Base-by-base conservation (phyloP, 2,329 filamentous ascomycete species). In the Alternaria novae-zelandiae region DNA sequence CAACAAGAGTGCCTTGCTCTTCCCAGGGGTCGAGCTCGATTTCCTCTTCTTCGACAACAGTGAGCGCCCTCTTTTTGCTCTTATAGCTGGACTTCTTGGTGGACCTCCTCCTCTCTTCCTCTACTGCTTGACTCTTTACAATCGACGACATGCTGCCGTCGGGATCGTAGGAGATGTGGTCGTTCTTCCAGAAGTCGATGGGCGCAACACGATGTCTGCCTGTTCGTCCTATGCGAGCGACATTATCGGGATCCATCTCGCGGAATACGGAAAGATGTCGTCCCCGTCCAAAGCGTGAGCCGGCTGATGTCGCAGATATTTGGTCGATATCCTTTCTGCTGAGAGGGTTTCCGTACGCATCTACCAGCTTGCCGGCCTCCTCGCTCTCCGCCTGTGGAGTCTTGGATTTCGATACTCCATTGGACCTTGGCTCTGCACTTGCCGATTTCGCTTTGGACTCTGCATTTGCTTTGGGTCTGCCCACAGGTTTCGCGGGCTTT, bases 121-220 rank as follows among this genome's bases (percentile, higher is more conserved):
- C 80, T 30, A 87, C 83, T 36, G 91, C 89, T 61, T 94, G 90
- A 2, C 90, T 89, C 44, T 92, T 89, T 25, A 95, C 87, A 54
- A 97, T 87, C 68, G 93, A 91, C 74, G 92, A 91, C 70, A 95
- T 90, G 12, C 87, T 89, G 2, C 89, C 88, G 23, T 88, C 86
- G 17, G 86, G 84, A 55, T 90, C 89, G 73, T 89, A 92, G 21
- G 93, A 87, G 50, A 91, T 88, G 57, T 87, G 88, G 77, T 98
- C 95, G 69, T 94, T 94, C 72, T 89, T 89, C 95, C 95, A 98
- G 77, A 87, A 97, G 25, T 92, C 89, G 32, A 97, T 81, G 0
- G 94, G 96, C 64, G 88, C 88, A 65, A 93, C 90, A 10, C 92
- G 93, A 56, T 89, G 88, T 60, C 96, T 88, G 3, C 93, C 94